phyloP scores from a whole-genome alignment of 176 grass and related monocot genomes.

The maize (Zea mays) region DNA sequence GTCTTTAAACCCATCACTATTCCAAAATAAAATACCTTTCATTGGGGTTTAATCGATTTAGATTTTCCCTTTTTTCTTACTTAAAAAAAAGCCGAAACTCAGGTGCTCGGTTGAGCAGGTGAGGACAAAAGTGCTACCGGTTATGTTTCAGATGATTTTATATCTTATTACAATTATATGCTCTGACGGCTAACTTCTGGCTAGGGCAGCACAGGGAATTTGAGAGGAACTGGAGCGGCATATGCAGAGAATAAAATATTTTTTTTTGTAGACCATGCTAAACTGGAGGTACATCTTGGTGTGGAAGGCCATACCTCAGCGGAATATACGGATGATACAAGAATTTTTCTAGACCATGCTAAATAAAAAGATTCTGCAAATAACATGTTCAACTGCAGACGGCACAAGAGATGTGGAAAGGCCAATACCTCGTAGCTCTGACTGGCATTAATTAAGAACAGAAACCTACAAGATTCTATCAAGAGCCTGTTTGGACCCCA shows the following conservation, averaged over 20 bases:
- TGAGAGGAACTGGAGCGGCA: not conserved
- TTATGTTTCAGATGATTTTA: conserved; percentile 5
- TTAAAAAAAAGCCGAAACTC: no score
- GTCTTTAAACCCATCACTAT: no score
- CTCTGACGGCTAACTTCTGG: not conserved
- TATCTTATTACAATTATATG: not conserved
- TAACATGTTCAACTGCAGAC: conserved; percentile 1
- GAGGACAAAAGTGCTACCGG: not conserved
- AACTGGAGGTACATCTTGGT: not conserved
- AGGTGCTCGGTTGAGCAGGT: not conserved
- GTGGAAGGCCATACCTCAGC: not conserved
- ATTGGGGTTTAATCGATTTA: no score
- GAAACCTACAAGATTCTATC: not conserved
- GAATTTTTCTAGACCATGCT: not conserved
- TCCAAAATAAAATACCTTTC: no score
- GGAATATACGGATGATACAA: not conserved
- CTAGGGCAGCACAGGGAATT: not conserved
- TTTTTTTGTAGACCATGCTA: not conserved
- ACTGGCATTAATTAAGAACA: not conserved
- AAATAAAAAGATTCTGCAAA: not conserved
- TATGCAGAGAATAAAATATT: not conserved
- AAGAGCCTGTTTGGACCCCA: not conserved
- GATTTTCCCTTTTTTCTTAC: no score
- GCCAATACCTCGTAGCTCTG: conserved; percentile 6
- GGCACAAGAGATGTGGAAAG: not conserved